Percentiles rank a stretch among this genome's conserved stretches.
These are phyloP conservation scores for Rosa lucieae DNA, from an alignment of 306 rosid genomes.

Conservation along the genomic window DNA sequence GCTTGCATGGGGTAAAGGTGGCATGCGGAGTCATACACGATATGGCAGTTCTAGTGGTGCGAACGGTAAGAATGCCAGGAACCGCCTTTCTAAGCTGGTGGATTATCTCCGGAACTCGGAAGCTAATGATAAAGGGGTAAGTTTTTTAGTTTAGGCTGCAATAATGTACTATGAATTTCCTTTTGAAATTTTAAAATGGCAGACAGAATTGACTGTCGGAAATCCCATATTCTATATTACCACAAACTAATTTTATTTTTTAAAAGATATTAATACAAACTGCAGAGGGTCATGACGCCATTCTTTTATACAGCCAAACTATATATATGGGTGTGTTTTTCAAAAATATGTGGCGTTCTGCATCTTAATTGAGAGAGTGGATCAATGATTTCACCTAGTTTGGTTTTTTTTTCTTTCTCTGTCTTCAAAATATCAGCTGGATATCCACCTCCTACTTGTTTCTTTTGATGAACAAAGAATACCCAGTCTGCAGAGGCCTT, in stretches of 20 bases:
- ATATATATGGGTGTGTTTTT: neutral
- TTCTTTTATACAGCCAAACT: constrained; percentile 1
- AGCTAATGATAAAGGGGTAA: constrained; percentile 50
- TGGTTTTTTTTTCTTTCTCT: neutral
- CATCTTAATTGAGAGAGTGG: constrained; percentile 7
- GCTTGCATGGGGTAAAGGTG: constrained; percentile 76
- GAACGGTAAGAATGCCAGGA: constrained; percentile 51
- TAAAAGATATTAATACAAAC: neutral
- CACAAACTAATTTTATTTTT: neutral
- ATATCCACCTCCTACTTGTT: constrained; percentile 52
- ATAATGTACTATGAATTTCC: constrained; percentile 10
- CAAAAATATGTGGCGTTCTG: neutral
- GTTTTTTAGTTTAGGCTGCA: constrained; percentile 14
- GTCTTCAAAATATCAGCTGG: constrained; percentile 40
- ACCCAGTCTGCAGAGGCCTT: constrained; percentile 54
- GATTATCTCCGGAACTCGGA: constrained; percentile 51
- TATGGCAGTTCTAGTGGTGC: constrained; percentile 48
- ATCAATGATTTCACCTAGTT: constrained; percentile 8
- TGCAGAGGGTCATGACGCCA: constrained; percentile 15
- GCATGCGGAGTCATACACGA: constrained; percentile 61
- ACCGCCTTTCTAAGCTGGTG: constrained; percentile 52
- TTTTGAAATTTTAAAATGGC: constrained; percentile 23
- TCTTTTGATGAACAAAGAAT: constrained; percentile 54
- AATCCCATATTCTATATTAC: neutral
- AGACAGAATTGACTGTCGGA: constrained; percentile 7